Evolutionary conservation across 371 early-diverging fungal genomes (phyloP).

Genomic region (Cokeromyces recurvatus): DNA sequence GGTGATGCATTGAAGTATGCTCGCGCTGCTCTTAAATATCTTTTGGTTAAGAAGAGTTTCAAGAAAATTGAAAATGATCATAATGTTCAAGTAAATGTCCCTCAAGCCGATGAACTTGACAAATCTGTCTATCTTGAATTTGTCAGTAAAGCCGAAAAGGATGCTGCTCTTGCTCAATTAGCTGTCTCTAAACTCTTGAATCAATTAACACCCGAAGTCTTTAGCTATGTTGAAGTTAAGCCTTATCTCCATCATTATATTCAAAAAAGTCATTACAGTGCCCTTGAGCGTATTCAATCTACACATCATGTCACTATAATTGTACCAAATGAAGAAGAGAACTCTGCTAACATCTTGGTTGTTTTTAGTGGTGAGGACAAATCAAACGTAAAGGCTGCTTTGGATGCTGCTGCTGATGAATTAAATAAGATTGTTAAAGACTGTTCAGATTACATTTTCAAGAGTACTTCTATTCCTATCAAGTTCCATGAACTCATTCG

Average conservation of each 20-base stretch:
- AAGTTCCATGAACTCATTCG: slow-evolving; percentile 76
- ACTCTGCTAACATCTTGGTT: slow-evolving; percentile 60
- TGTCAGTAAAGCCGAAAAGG: slow-evolving; percentile 52
- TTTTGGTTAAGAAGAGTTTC: slow-evolving; percentile 52
- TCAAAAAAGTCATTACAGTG: slow-evolving; percentile 75
- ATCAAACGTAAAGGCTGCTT: slow-evolving; percentile 48
- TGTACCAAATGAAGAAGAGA: slow-evolving; percentile 64
- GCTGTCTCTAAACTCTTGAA: slow-evolving; percentile 27
- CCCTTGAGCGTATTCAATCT: slow-evolving; percentile 64
- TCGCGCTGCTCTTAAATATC: slow-evolving; percentile 57
- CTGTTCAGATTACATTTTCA: slow-evolving; percentile 68
- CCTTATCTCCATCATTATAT: slow-evolving; percentile 78
- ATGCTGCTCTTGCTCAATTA: slow-evolving; percentile 54
- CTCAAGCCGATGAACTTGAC: slow-evolving; percentile 19
- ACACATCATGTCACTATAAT: slow-evolving; percentile 66
- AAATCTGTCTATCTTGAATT: slow-evolving; percentile 53
- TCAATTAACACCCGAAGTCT: slow-evolving; percentile 50
- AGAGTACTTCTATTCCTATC: slow-evolving; percentile 58
- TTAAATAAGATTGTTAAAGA: slow-evolving; percentile 56
- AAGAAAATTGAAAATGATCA: slow-evolving; percentile 64
- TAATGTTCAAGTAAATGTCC: slow-evolving; percentile 55
- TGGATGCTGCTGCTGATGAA: slow-evolving; percentile 63
- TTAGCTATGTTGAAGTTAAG: slow-evolving; percentile 72
- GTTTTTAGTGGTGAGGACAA: slow-evolving; percentile 68
- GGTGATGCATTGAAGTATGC: slow-evolving; percentile 53